phyloP scores from a whole-genome alignment of 2,329 filamentous ascomycete genomes.

The Alternaria arborescens region DNA sequence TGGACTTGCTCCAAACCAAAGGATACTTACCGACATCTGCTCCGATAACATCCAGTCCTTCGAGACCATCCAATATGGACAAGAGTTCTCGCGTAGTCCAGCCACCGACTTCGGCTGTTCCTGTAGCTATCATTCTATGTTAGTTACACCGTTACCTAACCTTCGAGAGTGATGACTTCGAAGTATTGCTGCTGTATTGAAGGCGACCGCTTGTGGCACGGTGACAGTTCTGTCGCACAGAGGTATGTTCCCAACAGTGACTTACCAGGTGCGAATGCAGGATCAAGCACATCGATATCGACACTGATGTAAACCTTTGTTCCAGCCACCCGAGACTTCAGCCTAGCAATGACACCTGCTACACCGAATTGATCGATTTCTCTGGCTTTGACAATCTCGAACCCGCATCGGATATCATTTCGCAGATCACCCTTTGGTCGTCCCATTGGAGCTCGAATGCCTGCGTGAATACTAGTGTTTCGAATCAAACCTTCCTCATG shows the following conservation, averaged over 20 bases:
- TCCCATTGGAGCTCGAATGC: conserved; percentile 64
- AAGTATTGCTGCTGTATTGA: not conserved
- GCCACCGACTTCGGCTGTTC: conserved; percentile 68
- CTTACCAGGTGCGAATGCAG: conserved; percentile 63
- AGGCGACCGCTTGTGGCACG: not conserved
- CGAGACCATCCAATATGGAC: conserved; percentile 66
- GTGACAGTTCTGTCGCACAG: not conserved
- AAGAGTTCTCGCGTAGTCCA: conserved; percentile 69
- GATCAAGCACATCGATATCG: conserved; percentile 66
- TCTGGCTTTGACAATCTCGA: conserved; percentile 64
- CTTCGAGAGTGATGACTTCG: not conserved
- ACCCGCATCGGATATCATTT: conserved; percentile 68
- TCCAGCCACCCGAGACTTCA: conserved; percentile 61
- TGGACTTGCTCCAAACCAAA: not conserved
- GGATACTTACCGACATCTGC: conserved; percentile 61
- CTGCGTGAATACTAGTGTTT: conserved; percentile 69
- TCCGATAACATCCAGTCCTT: conserved; percentile 65
- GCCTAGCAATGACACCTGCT: conserved; percentile 56
- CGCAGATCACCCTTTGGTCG: conserved; percentile 61
- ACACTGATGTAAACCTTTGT: conserved; percentile 65
- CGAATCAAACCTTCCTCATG: conserved; percentile 68
- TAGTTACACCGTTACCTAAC: not conserved
- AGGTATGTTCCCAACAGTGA: not conserved
- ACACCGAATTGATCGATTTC: conserved; percentile 62
- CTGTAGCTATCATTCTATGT: conserved; percentile 55